Conservation (phyloP, 192 early-diverging fungal species). For the Rhizophlyctis rosea region DNA sequence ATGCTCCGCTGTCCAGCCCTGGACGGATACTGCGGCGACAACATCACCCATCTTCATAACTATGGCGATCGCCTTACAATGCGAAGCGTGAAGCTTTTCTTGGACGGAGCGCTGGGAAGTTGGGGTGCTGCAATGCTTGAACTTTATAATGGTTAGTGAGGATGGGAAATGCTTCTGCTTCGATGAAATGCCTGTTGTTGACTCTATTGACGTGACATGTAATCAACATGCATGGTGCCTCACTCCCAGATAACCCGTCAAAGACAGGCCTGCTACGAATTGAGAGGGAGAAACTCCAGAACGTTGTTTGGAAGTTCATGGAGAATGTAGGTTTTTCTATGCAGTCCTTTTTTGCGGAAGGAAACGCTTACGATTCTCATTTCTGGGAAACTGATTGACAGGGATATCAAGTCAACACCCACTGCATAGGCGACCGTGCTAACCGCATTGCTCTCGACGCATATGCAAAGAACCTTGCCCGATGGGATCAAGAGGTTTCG, state of each 20-base stretch:
- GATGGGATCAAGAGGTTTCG: constrained; percentile 25
- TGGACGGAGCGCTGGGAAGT: constrained; percentile 57
- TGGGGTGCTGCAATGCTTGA: constrained; percentile 52
- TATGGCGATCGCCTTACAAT: constrained; percentile 32
- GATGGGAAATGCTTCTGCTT: no score
- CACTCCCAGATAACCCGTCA: constrained; percentile 35
- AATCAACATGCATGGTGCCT: no score
- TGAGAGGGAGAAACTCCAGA: constrained; percentile 2
- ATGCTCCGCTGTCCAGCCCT: constrained; percentile 25
- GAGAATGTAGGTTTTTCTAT: constrained; percentile 11
- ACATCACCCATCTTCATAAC: constrained; percentile 6
- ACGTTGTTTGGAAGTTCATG: constrained; percentile 7
- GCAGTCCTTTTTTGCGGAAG: neutral
- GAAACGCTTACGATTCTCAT: neutral
- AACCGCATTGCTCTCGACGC: constrained; percentile 51
- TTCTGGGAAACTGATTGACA: constrained; percentile 15
- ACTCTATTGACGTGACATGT: no score
- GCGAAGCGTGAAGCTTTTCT: constrained; percentile 49
- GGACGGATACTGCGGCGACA: constrained; percentile 18
- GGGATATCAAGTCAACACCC: constrained; percentile 54
- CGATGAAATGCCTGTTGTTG: no score
- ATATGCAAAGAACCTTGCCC: no score
- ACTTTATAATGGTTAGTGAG: constrained; percentile 19
- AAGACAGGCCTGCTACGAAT: constrained; percentile 43
- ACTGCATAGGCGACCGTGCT: constrained; percentile 57